Base-by-base conservation (phyloP, 768 basidiomycete genomes). In the Lactarius evosmus region DNA sequence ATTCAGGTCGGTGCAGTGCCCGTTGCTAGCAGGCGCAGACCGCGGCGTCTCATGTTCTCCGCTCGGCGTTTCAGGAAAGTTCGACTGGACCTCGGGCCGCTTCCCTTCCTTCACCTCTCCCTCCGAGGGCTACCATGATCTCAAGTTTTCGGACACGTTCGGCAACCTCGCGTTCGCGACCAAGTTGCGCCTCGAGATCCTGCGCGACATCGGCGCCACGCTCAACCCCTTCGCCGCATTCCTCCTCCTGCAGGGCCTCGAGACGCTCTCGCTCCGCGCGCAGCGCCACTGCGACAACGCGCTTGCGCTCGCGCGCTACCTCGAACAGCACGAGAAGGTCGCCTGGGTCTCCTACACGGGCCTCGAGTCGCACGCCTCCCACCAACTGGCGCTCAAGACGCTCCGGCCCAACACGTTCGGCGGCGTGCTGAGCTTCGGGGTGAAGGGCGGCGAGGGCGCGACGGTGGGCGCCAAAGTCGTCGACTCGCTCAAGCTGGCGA, bases 321-420 rank as follows among this genome's bases (percentile, higher is more conserved):
- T 93, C 36, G 79, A 85, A 69, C 73, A 80, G 54, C 85, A 93
- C 71, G 81, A 83, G 8, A 79, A 81, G 34, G 82, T 94, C 40
- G 74, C 82, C 1, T 94, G 89, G 91, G 87, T 93, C 1, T 86
- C 85, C 0, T 95, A 93, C 70, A 81, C 86, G 46, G 93, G 93
- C 7, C 80, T 93, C 1, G 71, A 74, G 56, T 74, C 71, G 2
- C 93, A 95, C 72, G 72, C 78, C 0, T 86, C 84, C 38, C 79
- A 94, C 73, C 74, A 74, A 52, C 71, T 80, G 7, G 91, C 90
- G 12, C 78, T 80, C 69, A 76, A 79, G 62, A 75, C 85, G 36
- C 75, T 92, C 57, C 78, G 86, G 5, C 72, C 72, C n/a, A 78
- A 81, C 61, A 74, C 77, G 2, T 93, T 78, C 62, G 88, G 91